Percentiles rank a stretch among this genome's conserved stretches.
phyloP scores from a whole-genome alignment of 1,284 basidiomycete genomes.

The Sanghuangporus sanghuang region DNA sequence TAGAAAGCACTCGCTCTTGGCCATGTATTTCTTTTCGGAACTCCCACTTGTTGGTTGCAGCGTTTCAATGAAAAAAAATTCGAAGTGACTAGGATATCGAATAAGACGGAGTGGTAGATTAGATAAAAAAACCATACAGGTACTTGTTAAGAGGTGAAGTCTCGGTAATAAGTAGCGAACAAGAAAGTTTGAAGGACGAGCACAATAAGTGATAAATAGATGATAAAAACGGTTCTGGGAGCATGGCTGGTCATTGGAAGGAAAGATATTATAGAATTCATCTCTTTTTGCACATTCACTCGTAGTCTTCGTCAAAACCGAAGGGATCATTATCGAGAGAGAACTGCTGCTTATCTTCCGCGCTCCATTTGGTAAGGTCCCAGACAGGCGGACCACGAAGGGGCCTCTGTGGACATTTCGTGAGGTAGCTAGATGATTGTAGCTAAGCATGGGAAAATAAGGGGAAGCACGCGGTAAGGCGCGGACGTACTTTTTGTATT shows the following conservation, averaged over 20 bases:
- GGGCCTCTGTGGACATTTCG: conserved; percentile 17
- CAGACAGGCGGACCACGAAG: conserved; percentile 30
- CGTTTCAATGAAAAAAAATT: background rate
- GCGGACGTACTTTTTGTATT: conserved; percentile 30
- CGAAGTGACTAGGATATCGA: background rate
- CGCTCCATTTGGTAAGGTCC: conserved; percentile 34
- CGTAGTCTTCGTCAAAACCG: background rate
- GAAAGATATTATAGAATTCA: too few species aligned
- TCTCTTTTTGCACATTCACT: too few species aligned
- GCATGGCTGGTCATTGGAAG: too few species aligned
- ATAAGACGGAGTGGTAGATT: background rate
- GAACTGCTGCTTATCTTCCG: conserved; percentile 28
- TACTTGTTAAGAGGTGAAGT: background rate
- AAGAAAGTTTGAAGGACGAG: too few species aligned
- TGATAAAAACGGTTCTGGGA: too few species aligned
- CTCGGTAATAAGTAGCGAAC: background rate
- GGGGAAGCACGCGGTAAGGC: background rate
- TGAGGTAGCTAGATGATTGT: background rate
- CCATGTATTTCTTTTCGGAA: too few species aligned
- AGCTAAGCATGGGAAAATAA: background rate
- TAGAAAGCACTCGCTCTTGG: too few species aligned
- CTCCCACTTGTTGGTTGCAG: background rate
- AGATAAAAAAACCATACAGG: background rate
- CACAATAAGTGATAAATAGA: too few species aligned
- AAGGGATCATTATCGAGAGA: background rate